Evolutionary conservation across 805 yeast species (phyloP), one percentile per base, ranked within the genome.

Genomic region (Wickerhamiella azyma): DNA sequence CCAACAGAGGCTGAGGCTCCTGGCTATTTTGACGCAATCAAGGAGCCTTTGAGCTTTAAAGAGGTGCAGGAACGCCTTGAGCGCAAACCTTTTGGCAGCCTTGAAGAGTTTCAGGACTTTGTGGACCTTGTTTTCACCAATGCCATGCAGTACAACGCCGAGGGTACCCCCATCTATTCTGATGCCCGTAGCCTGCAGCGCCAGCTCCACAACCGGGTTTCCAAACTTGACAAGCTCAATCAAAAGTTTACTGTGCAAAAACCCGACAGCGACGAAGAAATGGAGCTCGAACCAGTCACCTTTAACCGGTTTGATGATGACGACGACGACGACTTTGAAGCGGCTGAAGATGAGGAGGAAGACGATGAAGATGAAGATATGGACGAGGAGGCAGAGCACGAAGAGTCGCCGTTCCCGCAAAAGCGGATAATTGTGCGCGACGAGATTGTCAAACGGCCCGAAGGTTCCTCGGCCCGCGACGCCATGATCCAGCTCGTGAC

Each of bases 61-160:
- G 68, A 74, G 28, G 74, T 89, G 9, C 65, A 70, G 50, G 64
- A 64, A 17, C 72, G 72, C 41, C 57, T 86, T 37, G 72, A 72
- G 14, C 62, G 61, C 14, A 75, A 76, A 19, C 69, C 72, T 26
- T 74, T 75, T 49, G 66, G 69, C 2, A 71, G 73, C 35, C 69
- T 85, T 48, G 74, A 71, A 32, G 75, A 70, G 41, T 82, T 85
- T 55, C 64, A 72, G 47, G 70, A 68, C 17, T 81, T 79, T 43
- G 67, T 81, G 6, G 64, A 67, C 26, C 65, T 79, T 44, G 78
- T 89, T 11, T 86, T 88, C 65, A 58, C 68, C 39, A 92, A 92
- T 62, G 94, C 96, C 1, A 76, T 77, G 57, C 60, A 71, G 1
- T 89, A 78, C 63, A 89, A 88, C 61, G 81, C 77, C 49, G 81